phyloP scores from a whole-genome alignment of 352 stramenopile genomes.

The Thraustotheca clavata region DNA sequence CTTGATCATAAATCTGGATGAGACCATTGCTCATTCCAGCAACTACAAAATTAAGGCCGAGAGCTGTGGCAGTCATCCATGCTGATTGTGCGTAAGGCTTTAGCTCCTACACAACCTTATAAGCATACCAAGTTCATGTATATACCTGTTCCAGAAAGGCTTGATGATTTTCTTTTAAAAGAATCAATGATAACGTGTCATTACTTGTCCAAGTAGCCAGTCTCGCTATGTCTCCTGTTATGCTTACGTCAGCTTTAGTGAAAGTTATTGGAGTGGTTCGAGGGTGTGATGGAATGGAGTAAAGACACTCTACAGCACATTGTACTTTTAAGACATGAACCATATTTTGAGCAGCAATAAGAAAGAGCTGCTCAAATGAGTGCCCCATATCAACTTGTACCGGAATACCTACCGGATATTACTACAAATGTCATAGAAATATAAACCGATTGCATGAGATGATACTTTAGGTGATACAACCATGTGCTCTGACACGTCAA shows the following conservation, averaged over 20 bases:
- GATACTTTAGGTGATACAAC: background rate
- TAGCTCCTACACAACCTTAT: background rate
- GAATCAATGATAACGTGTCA: background rate
- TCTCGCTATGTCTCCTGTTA: background rate
- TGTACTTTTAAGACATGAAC: conserved; percentile 21
- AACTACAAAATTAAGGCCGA: background rate
- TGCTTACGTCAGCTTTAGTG: background rate
- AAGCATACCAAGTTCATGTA: background rate
- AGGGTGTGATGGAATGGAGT: too few species aligned
- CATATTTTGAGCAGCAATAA: background rate
- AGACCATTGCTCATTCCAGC: background rate
- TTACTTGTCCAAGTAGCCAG: background rate
- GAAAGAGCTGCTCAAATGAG: conserved; percentile 5
- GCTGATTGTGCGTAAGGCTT: background rate
- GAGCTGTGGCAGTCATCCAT: background rate
- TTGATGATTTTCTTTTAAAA: background rate
- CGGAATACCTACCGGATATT: conserved; percentile 6
- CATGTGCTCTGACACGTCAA: background rate
- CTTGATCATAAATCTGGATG: conserved; percentile 1
- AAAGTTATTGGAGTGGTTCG: background rate
- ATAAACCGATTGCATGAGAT: background rate
- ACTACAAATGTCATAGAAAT: background rate
- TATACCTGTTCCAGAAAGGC: background rate
- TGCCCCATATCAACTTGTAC: conserved; percentile 16
- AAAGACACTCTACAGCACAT: background rate